Base-by-base conservation (phyloP, 345 rosid genomes). In the Gynandropsis gynandra region DNA sequence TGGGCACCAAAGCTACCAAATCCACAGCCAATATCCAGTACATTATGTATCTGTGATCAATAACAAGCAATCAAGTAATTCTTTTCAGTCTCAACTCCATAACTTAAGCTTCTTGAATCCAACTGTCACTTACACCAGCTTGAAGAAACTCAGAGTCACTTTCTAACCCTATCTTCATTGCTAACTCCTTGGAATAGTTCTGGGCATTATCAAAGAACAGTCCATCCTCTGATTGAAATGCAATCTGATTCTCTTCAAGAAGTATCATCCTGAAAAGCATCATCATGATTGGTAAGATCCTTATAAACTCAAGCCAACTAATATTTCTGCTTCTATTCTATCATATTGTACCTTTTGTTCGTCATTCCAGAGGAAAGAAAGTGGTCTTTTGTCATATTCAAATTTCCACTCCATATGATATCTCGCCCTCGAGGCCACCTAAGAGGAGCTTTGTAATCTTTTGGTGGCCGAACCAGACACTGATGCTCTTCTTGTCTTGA, bases 331-430 rank as follows among this genome's bases (percentile, higher is more conserved):
- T n/a, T n/a, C n/a, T n/a, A n/a, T n/a, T n/a, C n/a, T n/a, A n/a
- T n/a, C n/a, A n/a, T n/a, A n/a, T n/a, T n/a, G n/a, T n/a, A 90
- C 98, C 97, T 85, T 39, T 90, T 92, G 20, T 97, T 93, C 80
- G 88, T 67, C 64, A 87, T 85, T 70, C 99, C 97, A 36, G 97
- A 93, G 0, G 94, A 82, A 76, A 93, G 99, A 76, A 93, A 93
- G 55, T 88, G 99, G 41, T 93, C 99, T 64, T 85, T 83, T 11
- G 85, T 83, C 42, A 93, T 80, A 85, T 85, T 85, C 63, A 93
- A 85, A 63, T 93, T 93, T 57, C 78, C 95, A 56, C 80, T 88
- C 97, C 99, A 93, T 70, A 93, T 93, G 50, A 88, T 85, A 72
- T 93, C 97, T 69, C 81, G 74, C 59, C 95, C 97, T 61, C 75